Evolutionary conservation across 1,284 basidiomycete genomes (phyloP), one percentile per base, ranked within the genome.

Genomic region (Cutaneotrichosporon spelunceum): DNA sequence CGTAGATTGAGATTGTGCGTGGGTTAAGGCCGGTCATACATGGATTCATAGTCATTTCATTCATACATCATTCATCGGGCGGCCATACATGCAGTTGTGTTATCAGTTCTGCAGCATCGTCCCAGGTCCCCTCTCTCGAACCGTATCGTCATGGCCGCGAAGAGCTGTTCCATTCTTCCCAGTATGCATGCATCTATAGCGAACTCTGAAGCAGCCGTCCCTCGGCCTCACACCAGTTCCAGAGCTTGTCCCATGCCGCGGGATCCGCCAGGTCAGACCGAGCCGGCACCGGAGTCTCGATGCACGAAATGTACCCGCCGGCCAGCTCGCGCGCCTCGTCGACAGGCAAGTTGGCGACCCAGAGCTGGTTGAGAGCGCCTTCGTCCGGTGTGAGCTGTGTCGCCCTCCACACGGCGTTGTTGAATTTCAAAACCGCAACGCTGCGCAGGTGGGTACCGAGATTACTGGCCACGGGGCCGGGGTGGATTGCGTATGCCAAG

Each of bases 261-360:
- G 56, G 64, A 44, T 75, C 66, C 9, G 63, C 33, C 16, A 73
- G 57, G 55, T 77, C 75, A 2, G 45, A 23, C 45, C 45, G 23
- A 8, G 45, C 45, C 23, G 23, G 11, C 23, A 13, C 14, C 10
- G 14, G 13, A 10, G 23, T 26, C 48, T 72, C 67, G 66, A 67
- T 77, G 1, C 74, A 74, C 1, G 75, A 69, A 16, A 78, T 65
- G 56, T 79, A 80, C 57, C 70, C 52, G 3, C 77, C 75, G 19
- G 66, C 63, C 1, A 73, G 47, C n/a, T 56, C 57, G n/a, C 61
- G 59, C 0, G 73, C 73, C 49, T 78, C 67, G 0, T 66, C 72
- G 0, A 75, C 78, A 49, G 82, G 70, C n/a, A 80, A 68, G 0
- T 84, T 83, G 0, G 80, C 84, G 1, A 81, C 82, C 68, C 79